These are phyloP conservation scores for Ilex asprella DNA, from an alignment of 257 asterid genomes.

Conservation along the genomic window DNA sequence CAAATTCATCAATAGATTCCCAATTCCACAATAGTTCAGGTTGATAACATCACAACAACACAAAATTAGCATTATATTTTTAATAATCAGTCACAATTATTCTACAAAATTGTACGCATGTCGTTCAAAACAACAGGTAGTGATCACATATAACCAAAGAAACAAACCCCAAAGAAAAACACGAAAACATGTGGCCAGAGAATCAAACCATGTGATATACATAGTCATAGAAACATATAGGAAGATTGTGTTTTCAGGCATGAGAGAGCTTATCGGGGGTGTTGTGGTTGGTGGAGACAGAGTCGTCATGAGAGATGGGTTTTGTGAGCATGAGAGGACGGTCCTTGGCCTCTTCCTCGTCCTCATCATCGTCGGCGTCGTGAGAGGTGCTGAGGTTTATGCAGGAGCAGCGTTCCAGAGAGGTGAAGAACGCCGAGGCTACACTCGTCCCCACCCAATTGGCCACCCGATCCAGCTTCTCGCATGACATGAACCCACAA, in stretches of 20 bases:
- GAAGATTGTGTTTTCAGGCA: background rate
- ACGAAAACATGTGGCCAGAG: background rate
- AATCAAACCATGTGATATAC: slow-evolving; percentile 1
- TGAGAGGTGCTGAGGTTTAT: slow-evolving; percentile 20
- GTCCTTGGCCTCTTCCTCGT: slow-evolving; percentile 21
- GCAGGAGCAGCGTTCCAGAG: slow-evolving; percentile 30
- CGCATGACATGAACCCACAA: slow-evolving; percentile 16
- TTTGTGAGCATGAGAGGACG: slow-evolving; percentile 26
- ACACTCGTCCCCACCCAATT: slow-evolving; percentile 23
- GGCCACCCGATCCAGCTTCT: slow-evolving; percentile 27
- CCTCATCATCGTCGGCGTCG: slow-evolving; percentile 12
- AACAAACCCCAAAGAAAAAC: background rate
- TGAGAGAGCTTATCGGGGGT: slow-evolving; percentile 9
- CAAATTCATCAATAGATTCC: no score
- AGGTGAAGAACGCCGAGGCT: slow-evolving; percentile 23
- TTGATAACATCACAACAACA: no score
- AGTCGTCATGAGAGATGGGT: slow-evolving; percentile 10
- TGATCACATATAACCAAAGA: no score
- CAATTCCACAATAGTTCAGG: no score
- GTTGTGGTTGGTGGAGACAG: slow-evolving; percentile 10
- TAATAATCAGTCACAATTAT: no score
- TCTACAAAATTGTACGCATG: no score
- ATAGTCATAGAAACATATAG: no score
- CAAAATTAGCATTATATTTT: no score
- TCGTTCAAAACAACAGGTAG: no score